Conservation (phyloP, 257 asterid genomes). For the Solanum pimpinellifolium region DNA sequence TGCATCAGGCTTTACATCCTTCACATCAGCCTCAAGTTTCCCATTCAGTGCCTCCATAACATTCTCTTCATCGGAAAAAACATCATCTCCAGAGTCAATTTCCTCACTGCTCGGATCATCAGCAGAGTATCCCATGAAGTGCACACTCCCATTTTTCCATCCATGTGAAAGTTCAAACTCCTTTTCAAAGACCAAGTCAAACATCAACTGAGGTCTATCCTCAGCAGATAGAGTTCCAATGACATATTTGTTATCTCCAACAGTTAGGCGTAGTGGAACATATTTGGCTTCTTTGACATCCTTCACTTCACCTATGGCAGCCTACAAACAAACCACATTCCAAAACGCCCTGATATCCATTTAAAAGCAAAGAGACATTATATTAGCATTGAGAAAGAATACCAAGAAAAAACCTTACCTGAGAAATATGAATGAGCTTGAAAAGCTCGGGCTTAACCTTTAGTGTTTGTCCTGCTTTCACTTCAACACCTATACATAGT, state of each 20-base stretch:
- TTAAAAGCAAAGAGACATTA: not conserved
- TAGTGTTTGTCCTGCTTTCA: conserved; percentile 38
- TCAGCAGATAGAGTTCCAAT: conserved; percentile 49
- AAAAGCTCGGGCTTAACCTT: conserved; percentile 29
- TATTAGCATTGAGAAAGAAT: not conserved
- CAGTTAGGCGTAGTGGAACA: conserved; percentile 33
- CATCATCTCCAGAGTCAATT: not conserved
- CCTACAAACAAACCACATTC: conserved; percentile 17
- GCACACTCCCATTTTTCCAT: conserved; percentile 52
- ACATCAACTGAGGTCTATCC: conserved; percentile 41
- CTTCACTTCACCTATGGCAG: conserved; percentile 58
- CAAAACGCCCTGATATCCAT: not conserved
- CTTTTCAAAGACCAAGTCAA: conserved; percentile 54
- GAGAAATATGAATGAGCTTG: conserved; percentile 54
- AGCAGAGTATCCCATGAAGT: conserved; percentile 42
- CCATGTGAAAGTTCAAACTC: conserved; percentile 80
- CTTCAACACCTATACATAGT: conserved; percentile 49
- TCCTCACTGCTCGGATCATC: conserved; percentile 11
- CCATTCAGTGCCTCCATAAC: not conserved
- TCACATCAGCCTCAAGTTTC: not conserved
- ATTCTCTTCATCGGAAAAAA: conserved; percentile 1
- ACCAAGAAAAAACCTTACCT: conserved; percentile 25
- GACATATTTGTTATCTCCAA: conserved; percentile 20
- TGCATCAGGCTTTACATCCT: conserved; percentile 10
- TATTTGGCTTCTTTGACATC: conserved; percentile 26